Evolutionary conservation across 495 filamentous ascomycete genomes (phyloP), one percentile per base, ranked within the genome.

Genomic region (Tetracladium setigerum): DNA sequence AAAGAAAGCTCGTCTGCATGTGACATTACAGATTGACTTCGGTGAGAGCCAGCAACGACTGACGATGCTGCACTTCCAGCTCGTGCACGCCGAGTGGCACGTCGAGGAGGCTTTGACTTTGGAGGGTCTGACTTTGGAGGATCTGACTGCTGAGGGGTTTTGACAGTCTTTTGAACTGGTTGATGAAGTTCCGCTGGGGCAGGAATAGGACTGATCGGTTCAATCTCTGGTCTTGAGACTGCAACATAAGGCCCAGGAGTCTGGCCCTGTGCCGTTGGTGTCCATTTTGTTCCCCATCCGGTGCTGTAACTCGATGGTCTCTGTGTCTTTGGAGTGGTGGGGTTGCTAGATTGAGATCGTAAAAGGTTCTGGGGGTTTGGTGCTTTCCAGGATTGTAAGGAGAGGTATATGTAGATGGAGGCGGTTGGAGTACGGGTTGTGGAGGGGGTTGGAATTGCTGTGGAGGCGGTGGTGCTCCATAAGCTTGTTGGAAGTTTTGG

Each of bases 21-120:
- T 2, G 77, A 81, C 30, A 67, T 56, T 11, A 80, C 64, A 4
- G 83, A 87, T 45, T 41, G 50, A 33, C 57, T 60, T 49, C 53
- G 44, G 30, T 36, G 33, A 24, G 61, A 49, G 32, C 60, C 46
- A 38, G 54, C 59, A 19, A 67, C 54, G 37, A 57, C 66, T 0
- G 76, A 75, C 3, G 79, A 81, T 19, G 72, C 66, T 17, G 67
- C 68, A 51, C 80, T 82, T 18, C 65, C 66, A 38, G 71, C 77
- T 54, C 58, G 49, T 39, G 59, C 62, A 63, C 57, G 69, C 16
- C 44, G 39, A 18, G 34, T 13, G 6, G 38, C 52, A 15, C 63
- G 45, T 50, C 62, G 55, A 27, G 50, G 27, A 12, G 57, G 41
- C 7, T 27, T 42, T 38, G 44, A 17, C 54, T 50, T 53, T 56